Evolutionary conservation across 768 basidiomycete genomes (phyloP), one percentile per base, ranked within the genome.

Genomic region (Suillus occidentalis): DNA sequence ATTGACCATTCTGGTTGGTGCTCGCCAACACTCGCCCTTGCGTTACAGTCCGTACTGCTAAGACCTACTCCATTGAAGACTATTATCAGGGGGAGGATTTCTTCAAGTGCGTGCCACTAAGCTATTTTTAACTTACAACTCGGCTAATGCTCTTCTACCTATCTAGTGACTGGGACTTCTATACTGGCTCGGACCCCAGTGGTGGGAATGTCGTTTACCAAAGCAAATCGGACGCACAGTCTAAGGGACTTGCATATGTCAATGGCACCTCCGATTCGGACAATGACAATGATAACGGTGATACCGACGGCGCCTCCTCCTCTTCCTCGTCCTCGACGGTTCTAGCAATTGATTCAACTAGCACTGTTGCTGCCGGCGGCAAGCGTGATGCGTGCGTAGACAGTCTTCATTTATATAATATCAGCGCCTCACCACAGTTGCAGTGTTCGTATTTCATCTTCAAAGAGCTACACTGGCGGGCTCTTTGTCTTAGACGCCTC

Each of bases 401-500:
- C 8, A 36, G 28, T 34, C 18, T 1, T 40, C 45, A 31, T 5
- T 36, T 36, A 36, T 49, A 20, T 52, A 59, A 28, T 47, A 18
- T 61, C 22, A 25, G 57, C 64, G 13, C 50, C 60, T 57, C 43
- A 64, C 18, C 5, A 4, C 55, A 25, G 42, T 8, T 39, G 13
- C 62, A 90, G 89, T 39, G 83, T 93, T 42, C 88, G 91, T 57
- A 90, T 93, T 65, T 82, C 79, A 60, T 82, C 87, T 37, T 84
- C 85, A 70, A 87, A 89, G 71, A 78, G 73, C 28, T 92, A 86
- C 71, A 84, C 75, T 53, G 74, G 80, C n/a, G 91, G 91, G 3
- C 79, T 93, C 16, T 91, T 93, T 78, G 86, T 93, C 68, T 82
- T 91, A 18, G 91, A 92, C 70, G 84, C 91, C 62, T 81, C 72